These are phyloP conservation scores for Candida palmyrensis DNA, from an alignment of 805 yeast genomes.

Conservation along the genomic window DNA sequence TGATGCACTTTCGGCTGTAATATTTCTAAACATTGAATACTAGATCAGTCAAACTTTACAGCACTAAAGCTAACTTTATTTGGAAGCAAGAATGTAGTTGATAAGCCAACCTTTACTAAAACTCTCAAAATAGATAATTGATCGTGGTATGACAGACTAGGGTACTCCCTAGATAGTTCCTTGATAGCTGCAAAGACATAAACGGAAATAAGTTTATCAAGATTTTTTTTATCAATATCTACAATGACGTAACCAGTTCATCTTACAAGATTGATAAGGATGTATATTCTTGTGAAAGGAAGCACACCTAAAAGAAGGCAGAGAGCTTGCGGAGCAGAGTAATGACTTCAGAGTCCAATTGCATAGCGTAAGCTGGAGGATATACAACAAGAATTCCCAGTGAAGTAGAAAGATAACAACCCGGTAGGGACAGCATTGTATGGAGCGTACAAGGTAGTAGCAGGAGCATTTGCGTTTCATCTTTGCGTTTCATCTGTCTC, in stretches of 20 bases:
- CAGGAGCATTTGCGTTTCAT: conserved; percentile 14
- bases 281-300: conserved; percentile 18
- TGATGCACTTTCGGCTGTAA: no score
- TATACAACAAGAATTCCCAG: conserved; percentile 17
- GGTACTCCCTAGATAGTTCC: conserved; percentile 21
- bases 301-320: conserved; percentile 35
- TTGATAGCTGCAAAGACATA: conserved; percentile 17
- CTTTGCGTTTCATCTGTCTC: conserved; percentile 15
- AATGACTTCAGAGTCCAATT: conserved; percentile 8
- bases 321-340: conserved; percentile 32
- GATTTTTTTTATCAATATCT: conserved; percentile 15
- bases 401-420: conserved; percentile 17
- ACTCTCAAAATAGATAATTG: no score
- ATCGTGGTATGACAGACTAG: no score
- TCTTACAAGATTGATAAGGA: conserved; percentile 15
- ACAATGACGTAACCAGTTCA: conserved; percentile 27
- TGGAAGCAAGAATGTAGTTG: no score
- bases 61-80: no score
- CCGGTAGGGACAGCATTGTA: conserved; percentile 17
- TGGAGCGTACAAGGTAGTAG: conserved; percentile 17
- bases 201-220: conserved; percentile 19
- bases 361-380: conserved; percentile 16
- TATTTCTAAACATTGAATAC: no score
- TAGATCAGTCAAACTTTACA: no score
- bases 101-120: no score